Evolutionary conservation across 2,329 filamentous ascomycete species (phyloP).

Genomic region (Talaromyces atroroseus): DNA sequence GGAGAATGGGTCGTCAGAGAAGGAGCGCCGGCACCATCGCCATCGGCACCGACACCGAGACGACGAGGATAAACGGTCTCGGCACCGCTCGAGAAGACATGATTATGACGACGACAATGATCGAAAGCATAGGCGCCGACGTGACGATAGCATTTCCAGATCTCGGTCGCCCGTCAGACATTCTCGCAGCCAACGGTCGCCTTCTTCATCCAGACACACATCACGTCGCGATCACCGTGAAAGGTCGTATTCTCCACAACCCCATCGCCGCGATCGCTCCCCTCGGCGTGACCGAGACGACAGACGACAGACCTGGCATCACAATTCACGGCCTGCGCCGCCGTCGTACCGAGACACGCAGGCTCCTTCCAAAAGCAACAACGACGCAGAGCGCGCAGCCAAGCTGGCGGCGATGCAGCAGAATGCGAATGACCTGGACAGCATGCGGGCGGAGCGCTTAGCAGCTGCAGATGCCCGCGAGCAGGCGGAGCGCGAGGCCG

Average conservation of each 20-base stretch:
- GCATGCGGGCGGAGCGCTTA: slow-evolving; percentile 60
- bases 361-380: slow-evolving; percentile 14
- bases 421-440: slow-evolving; percentile 62
- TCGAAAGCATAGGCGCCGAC: slow-evolving; percentile 32
- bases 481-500: slow-evolving; percentile 56
- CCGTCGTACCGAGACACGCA: slow-evolving; percentile 6
- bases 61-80: slow-evolving; percentile 18
- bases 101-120: slow-evolving; percentile 15
- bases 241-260: slow-evolving; percentile 19
- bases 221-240: slow-evolving; percentile 15
- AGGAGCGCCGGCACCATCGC: slow-evolving; percentile 45
- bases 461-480: slow-evolving; percentile 62
- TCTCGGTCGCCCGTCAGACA: slow-evolving; percentile 31
- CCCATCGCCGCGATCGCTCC: slow-evolving; percentile 31
- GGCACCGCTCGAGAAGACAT: slow-evolving; percentile 15
- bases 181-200: slow-evolving; percentile 26
- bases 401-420: slow-evolving; percentile 68
- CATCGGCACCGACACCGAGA: slow-evolving; percentile 23
- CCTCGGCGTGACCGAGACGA: slow-evolving; percentile 23
- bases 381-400: slow-evolving; percentile 54
- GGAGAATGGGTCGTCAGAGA: slow-evolving; percentile 25
- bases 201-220: slow-evolving; percentile 26
- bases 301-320: slow-evolving; percentile 25
- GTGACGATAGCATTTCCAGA: slow-evolving; percentile 21
- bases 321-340: slow-evolving; percentile 20